Conservation (phyloP, 495 filamentous ascomycete species). For the Penicillium robsamsonii region DNA sequence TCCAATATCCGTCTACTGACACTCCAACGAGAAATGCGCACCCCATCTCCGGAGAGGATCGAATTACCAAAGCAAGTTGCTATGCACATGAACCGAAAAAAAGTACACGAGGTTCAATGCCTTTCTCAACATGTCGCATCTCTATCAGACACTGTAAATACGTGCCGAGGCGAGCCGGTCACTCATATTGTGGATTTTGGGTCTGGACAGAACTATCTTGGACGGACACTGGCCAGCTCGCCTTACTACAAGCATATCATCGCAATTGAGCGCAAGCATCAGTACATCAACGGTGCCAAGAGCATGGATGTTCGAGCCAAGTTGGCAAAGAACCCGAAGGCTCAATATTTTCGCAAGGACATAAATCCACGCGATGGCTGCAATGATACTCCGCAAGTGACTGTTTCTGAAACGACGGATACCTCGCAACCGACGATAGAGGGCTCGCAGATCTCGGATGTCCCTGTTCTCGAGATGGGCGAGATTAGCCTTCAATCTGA, state of each 20-base stretch:
- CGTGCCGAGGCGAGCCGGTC: constrained; percentile 53
- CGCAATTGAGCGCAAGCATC: constrained; percentile 82
- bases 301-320: constrained; percentile 77
- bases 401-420: constrained; percentile 31
- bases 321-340: constrained; percentile 57
- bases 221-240: constrained; percentile 76
- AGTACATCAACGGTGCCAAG: constrained; percentile 82
- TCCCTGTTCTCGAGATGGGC: constrained; percentile 36
- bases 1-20: constrained; percentile 67
- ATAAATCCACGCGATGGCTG: constrained; percentile 59
- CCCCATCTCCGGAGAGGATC: constrained; percentile 28
- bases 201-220: constrained; percentile 93
- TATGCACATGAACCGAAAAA: constrained; percentile 93
- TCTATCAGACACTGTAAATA: constrained; percentile 52
- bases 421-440: neutral
- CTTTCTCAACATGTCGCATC: constrained; percentile 60
- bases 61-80: constrained; percentile 65
- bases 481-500: constrained; percentile 35
- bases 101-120: constrained; percentile 80
- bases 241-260: constrained; percentile 85
- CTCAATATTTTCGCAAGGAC: constrained; percentile 63
- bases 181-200: constrained; percentile 95
- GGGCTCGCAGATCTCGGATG: constrained; percentile 16
- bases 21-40: constrained; percentile 59
- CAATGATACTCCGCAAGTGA: constrained; percentile 25